A percentile compares a stretch with the other conserved stretches of the same genome.
These are phyloP conservation scores for Candolleomyces efflorescens DNA, from an alignment of 768 basidiomycete species.

Conservation along the genomic window DNA sequence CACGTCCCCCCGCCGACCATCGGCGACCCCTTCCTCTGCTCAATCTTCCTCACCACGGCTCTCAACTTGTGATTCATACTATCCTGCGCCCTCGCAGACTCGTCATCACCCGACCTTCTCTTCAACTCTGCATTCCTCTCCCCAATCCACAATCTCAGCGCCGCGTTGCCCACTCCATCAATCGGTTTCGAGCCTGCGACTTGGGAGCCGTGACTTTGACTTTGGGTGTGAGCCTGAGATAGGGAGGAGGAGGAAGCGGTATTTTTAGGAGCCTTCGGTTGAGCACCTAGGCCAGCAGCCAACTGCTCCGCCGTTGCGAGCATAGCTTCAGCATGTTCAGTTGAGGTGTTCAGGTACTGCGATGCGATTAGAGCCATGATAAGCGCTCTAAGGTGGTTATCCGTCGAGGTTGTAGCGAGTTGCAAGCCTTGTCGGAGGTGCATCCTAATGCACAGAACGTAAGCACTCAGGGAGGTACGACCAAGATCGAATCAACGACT, in stretches of 20 bases:
- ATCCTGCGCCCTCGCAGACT: conserved; percentile 41
- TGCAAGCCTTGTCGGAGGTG: conserved; percentile 58
- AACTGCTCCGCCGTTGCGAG: conserved; percentile 65
- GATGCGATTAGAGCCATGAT: conserved; percentile 64
- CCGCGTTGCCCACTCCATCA: conserved; percentile 54
- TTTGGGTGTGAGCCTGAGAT: too few species aligned
- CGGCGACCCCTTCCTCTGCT: too few species aligned
- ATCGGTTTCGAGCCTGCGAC: conserved; percentile 6
- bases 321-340: conserved; percentile 64
- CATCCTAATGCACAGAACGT: conserved; percentile 31
- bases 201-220: background rate
- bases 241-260: background rate
- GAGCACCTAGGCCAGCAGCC: conserved; percentile 64
- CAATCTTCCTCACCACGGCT: too few species aligned
- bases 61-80: too few species aligned
- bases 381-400: conserved; percentile 71
- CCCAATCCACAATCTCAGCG: conserved; percentile 68
- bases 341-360: conserved; percentile 68
- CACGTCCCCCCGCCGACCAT: too few species aligned
- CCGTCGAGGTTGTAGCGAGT: conserved; percentile 52
- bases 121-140: conserved; percentile 67
- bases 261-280: conserved; percentile 21
- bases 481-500: conserved; percentile 16
- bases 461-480: conserved; percentile 1
- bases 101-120: conserved; percentile 50